These are phyloP conservation scores for Xylariaceae sp. DNA, from an alignment of 2,329 filamentous ascomycete species.

Conservation along the genomic window DNA sequence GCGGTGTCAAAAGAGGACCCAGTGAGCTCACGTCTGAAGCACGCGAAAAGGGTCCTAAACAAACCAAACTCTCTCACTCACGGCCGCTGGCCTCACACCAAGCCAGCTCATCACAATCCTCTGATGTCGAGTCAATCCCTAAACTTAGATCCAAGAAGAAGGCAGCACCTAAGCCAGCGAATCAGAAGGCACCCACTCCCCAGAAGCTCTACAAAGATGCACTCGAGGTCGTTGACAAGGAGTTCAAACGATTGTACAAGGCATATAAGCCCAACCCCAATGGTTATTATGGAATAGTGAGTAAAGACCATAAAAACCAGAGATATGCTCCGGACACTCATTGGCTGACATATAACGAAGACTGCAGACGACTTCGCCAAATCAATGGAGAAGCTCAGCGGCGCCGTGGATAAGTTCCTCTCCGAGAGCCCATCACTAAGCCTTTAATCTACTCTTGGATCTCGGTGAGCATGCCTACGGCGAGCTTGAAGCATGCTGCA, in stretches of 20 bases:
- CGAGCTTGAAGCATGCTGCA: conserved; percentile 2
- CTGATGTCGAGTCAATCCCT: background rate
- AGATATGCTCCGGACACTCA: background rate
- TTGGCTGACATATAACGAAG: background rate
- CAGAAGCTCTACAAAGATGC: background rate
- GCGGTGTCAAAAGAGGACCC: background rate
- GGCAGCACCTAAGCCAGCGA: background rate
- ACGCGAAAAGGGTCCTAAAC: background rate
- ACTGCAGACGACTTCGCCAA: conserved; percentile 4
- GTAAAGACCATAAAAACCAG: background rate
- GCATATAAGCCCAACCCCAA: conserved; percentile 3
- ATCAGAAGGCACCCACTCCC: background rate
- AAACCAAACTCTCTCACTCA: background rate
- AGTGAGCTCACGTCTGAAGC: background rate
- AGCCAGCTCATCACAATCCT: background rate
- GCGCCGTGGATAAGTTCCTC: background rate
- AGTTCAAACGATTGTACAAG: conserved; percentile 1
- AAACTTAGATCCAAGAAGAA: background rate
- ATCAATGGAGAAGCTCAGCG: background rate
- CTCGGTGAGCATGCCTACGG: conserved; percentile 6
- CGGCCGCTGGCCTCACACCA: background rate
- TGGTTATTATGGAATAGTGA: conserved; percentile 1
- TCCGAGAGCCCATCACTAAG: background rate
- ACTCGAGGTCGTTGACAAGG: conserved; percentile 1
- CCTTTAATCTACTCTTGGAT: conserved; percentile 2